Conservation (phyloP, 2,329 filamentous ascomycete species). For the Hymenoscyphus fructigenus region DNA sequence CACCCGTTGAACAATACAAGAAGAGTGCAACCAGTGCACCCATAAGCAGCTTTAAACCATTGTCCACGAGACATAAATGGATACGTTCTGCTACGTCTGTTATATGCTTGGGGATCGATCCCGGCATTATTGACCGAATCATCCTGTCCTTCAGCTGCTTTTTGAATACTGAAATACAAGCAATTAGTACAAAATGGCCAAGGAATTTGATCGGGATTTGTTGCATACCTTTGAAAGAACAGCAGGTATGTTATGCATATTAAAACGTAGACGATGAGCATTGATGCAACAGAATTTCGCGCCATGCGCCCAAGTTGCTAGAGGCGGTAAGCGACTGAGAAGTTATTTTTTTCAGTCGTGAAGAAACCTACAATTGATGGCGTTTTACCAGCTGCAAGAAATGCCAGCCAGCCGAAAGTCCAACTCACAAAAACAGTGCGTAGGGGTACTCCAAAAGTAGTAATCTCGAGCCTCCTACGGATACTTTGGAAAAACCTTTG, state of each 20-base stretch:
- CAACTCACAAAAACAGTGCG: slow-evolving; percentile 40
- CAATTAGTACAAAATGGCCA: neutral
- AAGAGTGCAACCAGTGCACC: slow-evolving; percentile 15
- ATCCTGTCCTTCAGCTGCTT: slow-evolving; percentile 8
- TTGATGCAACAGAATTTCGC: slow-evolving; percentile 38
- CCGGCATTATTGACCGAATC: slow-evolving; percentile 2
- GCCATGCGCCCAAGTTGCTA: slow-evolving; percentile 39
- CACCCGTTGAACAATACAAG: slow-evolving; percentile 20
- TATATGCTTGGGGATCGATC: slow-evolving; percentile 5
- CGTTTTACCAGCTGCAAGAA: slow-evolving; percentile 36
- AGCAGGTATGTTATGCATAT: slow-evolving; percentile 38
- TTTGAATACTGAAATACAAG: slow-evolving; percentile 8
- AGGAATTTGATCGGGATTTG: neutral
- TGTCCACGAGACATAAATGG: slow-evolving; percentile 21
- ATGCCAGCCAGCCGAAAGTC: slow-evolving; percentile 40
- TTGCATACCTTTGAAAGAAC: slow-evolving; percentile 30
- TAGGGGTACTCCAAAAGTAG: slow-evolving; percentile 41
- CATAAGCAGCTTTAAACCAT: slow-evolving; percentile 21
- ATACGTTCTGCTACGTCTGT: slow-evolving; percentile 14
- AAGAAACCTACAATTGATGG: slow-evolving; percentile 15
- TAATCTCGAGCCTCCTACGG: slow-evolving; percentile 38
- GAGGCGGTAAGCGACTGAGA: slow-evolving; percentile 19
- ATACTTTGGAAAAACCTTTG: slow-evolving; percentile 35
- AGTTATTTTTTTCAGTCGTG: neutral
- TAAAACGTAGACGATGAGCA: slow-evolving; percentile 39